Evolutionary conservation across 495 filamentous ascomycete species (phyloP).

Genomic region (Podospora didyma): DNA sequence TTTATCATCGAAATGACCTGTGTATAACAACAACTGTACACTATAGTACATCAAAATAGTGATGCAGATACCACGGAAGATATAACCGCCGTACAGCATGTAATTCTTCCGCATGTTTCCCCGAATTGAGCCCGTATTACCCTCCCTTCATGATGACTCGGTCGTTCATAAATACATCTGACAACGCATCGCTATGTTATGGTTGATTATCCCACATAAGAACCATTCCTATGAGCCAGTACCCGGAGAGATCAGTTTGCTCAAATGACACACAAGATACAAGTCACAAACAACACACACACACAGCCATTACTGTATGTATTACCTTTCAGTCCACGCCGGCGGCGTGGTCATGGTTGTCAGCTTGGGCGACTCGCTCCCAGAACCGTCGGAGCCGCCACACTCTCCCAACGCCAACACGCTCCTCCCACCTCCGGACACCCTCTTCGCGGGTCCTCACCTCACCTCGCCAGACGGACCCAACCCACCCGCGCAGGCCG

Average conservation of each 20-base stretch:
- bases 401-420: constrained; percentile 42
- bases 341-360: no score
- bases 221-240: no score
- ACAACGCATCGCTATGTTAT: no score
- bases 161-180: no score
- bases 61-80: background rate
- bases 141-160: no score
- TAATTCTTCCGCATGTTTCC: background rate
- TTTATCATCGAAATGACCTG: background rate
- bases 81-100: background rate
- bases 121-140: no score
- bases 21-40: constrained; percentile 2
- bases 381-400: constrained; percentile 49
- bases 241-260: no score
- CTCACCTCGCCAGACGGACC: constrained; percentile 40
- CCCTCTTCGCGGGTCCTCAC: constrained; percentile 36
- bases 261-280: no score
- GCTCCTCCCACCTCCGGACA: constrained; percentile 38
- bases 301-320: no score
- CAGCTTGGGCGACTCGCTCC: constrained; percentile 36
- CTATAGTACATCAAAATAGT: background rate
- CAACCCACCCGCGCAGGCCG: constrained; percentile 47
- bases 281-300: no score
- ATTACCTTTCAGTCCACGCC: no score
- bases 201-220: no score